These are phyloP conservation scores for Exutisphaerella laricina DNA, from an alignment of 2,329 filamentous ascomycete genomes.

Conservation along the genomic window DNA sequence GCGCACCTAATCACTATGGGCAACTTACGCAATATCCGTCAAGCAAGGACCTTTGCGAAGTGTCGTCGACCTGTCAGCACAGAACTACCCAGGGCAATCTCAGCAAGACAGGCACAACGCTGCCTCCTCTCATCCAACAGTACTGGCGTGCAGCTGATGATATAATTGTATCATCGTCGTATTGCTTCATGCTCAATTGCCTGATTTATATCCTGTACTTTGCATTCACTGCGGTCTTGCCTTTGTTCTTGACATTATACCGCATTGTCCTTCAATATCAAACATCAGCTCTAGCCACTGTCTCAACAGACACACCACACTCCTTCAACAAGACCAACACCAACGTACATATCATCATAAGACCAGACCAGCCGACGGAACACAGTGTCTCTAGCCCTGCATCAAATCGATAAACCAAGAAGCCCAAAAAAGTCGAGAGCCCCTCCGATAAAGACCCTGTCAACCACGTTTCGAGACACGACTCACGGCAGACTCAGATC, in stretches of 20 bases:
- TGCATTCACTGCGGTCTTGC: too few relatives aligned
- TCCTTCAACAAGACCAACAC: background rate
- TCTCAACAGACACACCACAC: background rate
- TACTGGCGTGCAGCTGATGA: constrained; percentile 2
- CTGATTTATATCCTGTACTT: too few relatives aligned
- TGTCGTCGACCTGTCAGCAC: background rate
- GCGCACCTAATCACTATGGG: constrained; percentile 6
- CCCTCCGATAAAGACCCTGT: background rate
- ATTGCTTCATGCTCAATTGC: too few relatives aligned
- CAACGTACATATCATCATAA: background rate
- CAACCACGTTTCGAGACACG: constrained; percentile 2
- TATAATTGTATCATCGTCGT: background rate
- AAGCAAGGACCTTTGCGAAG: background rate
- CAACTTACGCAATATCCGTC: background rate
- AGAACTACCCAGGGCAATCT: background rate
- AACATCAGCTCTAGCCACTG: background rate
- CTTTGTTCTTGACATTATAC: background rate
- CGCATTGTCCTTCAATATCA: too few relatives aligned
- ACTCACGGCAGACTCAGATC: too few relatives aligned
- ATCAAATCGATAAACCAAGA: background rate
- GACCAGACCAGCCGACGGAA: background rate
- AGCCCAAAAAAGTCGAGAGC: background rate
- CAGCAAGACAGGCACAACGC: background rate
- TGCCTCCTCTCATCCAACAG: constrained; percentile 3
- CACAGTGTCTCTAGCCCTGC: background rate